Base-by-base conservation (phyloP, 2,329 filamentous ascomycete species). In the Fusarium luffae region DNA sequence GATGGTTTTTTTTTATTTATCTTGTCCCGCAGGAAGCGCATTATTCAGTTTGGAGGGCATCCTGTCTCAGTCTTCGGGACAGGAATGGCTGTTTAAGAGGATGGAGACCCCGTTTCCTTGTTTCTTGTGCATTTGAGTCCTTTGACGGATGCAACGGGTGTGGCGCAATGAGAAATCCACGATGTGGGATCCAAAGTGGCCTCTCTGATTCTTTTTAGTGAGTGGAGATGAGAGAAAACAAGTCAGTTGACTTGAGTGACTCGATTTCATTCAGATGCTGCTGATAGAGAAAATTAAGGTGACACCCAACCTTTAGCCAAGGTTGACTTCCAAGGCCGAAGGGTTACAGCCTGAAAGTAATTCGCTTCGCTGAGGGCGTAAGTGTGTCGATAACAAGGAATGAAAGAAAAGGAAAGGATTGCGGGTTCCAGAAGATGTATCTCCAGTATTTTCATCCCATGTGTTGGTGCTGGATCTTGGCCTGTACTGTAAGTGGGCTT, bases 61-160 rank as follows among this genome's bases (percentile, higher is more conserved):
- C 60, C 50, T 75, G 73, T 75, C 73, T 75, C 73, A 75, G 61
- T 69, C 60, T 57, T 68, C 37, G 47, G 40, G 48, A 57, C 54
- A 63, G 67, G 70, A 69, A 71, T 74, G 67, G 52, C 49, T 67
- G 61, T 55, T 48, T 37, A 68, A 59, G 70, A 52, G 58, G 50
- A 48, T 41, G 40, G 51, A 54, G 56, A 41, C 49, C 49, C 49
- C 34, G 50, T 32, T 63, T 66, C 62, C 68, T 46, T 70, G 68
- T 65, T 71, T 70, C 50, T 48, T 54, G 40, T 63, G 47, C 54
- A 54, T 54, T 54, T 40, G 28, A 37, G 37, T 54, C 44, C 54
- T 60, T 37, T 27, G 48, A 57, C 60, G 65, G 65, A 65, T 63
- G 54, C 57, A 54, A 71, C 63, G 66, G 69, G 37, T 62, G 66